A percentile compares a stretch with the other conserved stretches of the same genome.
phyloP scores from a whole-genome alignment of 352 stramenopile species.

The Phytophthora capsici region DNA sequence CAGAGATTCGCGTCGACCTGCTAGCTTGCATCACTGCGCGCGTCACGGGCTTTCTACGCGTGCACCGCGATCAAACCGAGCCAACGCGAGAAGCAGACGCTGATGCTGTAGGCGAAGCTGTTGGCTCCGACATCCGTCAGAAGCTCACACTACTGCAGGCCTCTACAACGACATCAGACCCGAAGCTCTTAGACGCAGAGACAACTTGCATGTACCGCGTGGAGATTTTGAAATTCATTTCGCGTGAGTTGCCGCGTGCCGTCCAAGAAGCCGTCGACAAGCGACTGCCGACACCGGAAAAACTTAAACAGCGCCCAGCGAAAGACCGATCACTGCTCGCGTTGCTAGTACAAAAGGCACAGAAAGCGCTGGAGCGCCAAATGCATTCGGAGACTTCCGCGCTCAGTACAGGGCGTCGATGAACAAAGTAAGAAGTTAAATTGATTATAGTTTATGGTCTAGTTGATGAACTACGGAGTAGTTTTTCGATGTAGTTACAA shows the following conservation, averaged over 20 bases:
- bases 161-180: slow-evolving; percentile 23
- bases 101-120: slow-evolving; percentile 52
- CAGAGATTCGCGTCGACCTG: slow-evolving; percentile 67
- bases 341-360: slow-evolving; percentile 79
- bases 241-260: slow-evolving; percentile 74
- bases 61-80: slow-evolving; percentile 46
- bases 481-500: slow-evolving; percentile 18
- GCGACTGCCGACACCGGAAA: slow-evolving; percentile 55
- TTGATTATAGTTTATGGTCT: slow-evolving; percentile 33
- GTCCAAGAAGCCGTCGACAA: slow-evolving; percentile 78
- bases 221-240: slow-evolving; percentile 88
- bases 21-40: slow-evolving; percentile 71
- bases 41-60: slow-evolving; percentile 69
- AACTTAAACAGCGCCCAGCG: slow-evolving; percentile 55
- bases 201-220: slow-evolving; percentile 84
- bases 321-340: slow-evolving; percentile 76
- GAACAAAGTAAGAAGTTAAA: slow-evolving; percentile 9
- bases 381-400: slow-evolving; percentile 70
- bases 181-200: slow-evolving; percentile 56
- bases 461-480: neutral
- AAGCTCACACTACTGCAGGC: slow-evolving; percentile 59
- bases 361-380: slow-evolving; percentile 70
- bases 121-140: slow-evolving; percentile 70
- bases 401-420: slow-evolving; percentile 23
- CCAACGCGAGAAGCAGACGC: slow-evolving; percentile 39